Percentiles rank a stretch among this genome's conserved stretches.
Evolutionary conservation across 108 stramenopile genomes (phyloP).

Genomic region (Aurantiochytrium sp.): DNA sequence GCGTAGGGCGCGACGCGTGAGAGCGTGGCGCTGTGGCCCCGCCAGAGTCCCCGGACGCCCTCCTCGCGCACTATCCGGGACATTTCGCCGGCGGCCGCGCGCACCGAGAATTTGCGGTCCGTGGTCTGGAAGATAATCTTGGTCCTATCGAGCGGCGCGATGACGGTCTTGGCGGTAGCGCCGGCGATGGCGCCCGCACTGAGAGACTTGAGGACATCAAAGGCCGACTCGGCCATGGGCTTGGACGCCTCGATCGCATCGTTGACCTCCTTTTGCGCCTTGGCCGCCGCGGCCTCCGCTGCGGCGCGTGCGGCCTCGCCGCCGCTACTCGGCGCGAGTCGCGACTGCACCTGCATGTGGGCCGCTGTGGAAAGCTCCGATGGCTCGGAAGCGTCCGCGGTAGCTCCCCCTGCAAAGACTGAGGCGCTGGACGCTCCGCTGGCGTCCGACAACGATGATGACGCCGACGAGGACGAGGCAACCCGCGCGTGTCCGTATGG

Average conservation of each 20-base stretch:
- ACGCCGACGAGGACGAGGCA: too few species aligned
- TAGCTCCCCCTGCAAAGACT: too few species aligned
- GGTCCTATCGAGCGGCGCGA: conserved; percentile 51
- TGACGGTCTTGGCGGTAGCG: conserved; percentile 49
- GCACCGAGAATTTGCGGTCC: conserved; percentile 40
- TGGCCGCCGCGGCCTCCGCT: neutral
- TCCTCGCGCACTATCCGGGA: conserved; percentile 54
- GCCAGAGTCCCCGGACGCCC: conserved; percentile 80
- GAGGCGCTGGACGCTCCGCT: too few species aligned
- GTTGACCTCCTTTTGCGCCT: neutral
- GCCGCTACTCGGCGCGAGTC: neutral
- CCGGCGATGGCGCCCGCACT: conserved; percentile 49
- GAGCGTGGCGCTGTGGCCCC: conserved; percentile 89
- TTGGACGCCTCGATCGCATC: neutral
- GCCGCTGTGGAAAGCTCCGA: too few species aligned
- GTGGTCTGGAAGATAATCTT: conserved; percentile 57
- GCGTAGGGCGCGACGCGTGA: conserved; percentile 92
- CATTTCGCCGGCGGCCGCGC: conserved; percentile 12
- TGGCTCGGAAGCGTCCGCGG: too few species aligned
- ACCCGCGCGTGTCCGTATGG: neutral
- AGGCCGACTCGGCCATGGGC: neutral
- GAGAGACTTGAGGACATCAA: neutral
- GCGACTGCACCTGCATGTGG: neutral
- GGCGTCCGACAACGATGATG: too few species aligned
- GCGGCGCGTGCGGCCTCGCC: neutral